Conservation (phyloP, 768 basidiomycete species). For the Asterophora parasitica region DNA sequence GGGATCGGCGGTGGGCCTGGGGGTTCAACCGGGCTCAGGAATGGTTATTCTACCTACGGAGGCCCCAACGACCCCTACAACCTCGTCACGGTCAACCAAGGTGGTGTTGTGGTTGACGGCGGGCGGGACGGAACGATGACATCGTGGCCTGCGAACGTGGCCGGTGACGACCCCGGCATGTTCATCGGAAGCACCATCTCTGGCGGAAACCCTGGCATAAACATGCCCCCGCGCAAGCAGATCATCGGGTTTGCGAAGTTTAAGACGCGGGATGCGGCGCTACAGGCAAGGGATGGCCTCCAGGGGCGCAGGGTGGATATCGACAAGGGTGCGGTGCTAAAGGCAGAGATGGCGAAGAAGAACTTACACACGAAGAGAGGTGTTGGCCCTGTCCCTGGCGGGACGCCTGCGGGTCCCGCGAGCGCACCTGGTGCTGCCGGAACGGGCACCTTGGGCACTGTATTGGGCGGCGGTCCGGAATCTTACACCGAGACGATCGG, state of each 20-base stretch:
- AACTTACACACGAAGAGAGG: conserved; percentile 94
- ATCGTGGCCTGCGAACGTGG: conserved; percentile 53
- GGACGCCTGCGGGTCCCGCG: conserved; percentile 12
- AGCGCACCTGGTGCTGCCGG: conserved; percentile 17
- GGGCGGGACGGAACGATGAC: conserved; percentile 68
- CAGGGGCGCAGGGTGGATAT: conserved; percentile 90
- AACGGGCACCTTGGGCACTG: conserved; percentile 17
- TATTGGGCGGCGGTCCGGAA: conserved; percentile 24
- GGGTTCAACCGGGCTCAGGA: conserved; percentile 13
- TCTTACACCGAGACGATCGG: conserved; percentile 26
- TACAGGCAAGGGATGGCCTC: conserved; percentile 81
- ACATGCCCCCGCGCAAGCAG: conserved; percentile 77
- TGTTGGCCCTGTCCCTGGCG: conserved; percentile 58
- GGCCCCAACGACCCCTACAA: conserved; percentile 81
- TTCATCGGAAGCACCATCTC: conserved; percentile 22
- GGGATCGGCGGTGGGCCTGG: conserved; percentile 24
- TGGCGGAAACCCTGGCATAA: conserved; percentile 25
- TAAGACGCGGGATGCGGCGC: conserved; percentile 77
- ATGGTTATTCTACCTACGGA: conserved; percentile 24
- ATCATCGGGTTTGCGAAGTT: conserved; percentile 99
- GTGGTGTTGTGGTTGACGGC: conserved; percentile 76
- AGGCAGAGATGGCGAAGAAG: conserved; percentile 99
- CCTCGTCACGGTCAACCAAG: conserved; percentile 77
- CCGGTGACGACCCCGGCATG: conserved; percentile 27
- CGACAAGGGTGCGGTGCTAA: conserved; percentile 87